Evolutionary conservation across 352 stramenopile genomes (phyloP), one percentile per base, ranked within the genome.

Genomic region (Porosira glacialis): DNA sequence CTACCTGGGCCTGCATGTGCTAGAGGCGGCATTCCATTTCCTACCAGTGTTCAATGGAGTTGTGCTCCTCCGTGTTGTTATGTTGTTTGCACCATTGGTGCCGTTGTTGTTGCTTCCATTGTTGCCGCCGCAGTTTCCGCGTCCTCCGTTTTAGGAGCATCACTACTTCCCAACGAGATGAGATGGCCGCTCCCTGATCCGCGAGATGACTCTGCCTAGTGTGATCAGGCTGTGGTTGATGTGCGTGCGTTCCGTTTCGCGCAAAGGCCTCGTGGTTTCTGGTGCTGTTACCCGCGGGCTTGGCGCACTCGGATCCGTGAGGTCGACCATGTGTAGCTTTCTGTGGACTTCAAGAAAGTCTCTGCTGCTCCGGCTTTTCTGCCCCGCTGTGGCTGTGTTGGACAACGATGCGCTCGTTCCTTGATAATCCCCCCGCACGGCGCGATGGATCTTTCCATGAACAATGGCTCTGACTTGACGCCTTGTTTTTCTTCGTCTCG

Each of bases 291-390:
- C 70, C 2, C 96, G 93, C n/a, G n/a, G n/a, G n/a, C n/a, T n/a
- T n/a, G n/a, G n/a, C n/a, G n/a, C n/a, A 85, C 99, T 97, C 55
- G 92, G 98, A 31, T 97, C 97, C 7, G 97, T 96, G 17, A 97
- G 75, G 74, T 97, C 94, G 50, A 87, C 85, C 59, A 92, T 77
- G 43, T 89, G 76, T 5, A 92, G 66, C 39, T 78, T 80, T 15
- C 86, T 81, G 41, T 77, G 52, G n/a, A n/a, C n/a, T n/a, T n/a
- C n/a, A n/a, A n/a, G n/a, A n/a, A n/a, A n/a, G n/a, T n/a, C n/a
- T n/a, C n/a, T n/a, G n/a, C n/a, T n/a, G n/a, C n/a, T n/a, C n/a
- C n/a, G n/a, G n/a, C n/a, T n/a, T n/a, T n/a, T n/a, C n/a, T n/a
- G n/a, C n/a, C n/a, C n/a, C n/a, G n/a, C n/a, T n/a, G n/a, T n/a